A percentile compares a stretch with the other conserved stretches of the same genome.
phyloP scores from a whole-genome alignment of 306 rosid genomes.

The Rosa rugosa region DNA sequence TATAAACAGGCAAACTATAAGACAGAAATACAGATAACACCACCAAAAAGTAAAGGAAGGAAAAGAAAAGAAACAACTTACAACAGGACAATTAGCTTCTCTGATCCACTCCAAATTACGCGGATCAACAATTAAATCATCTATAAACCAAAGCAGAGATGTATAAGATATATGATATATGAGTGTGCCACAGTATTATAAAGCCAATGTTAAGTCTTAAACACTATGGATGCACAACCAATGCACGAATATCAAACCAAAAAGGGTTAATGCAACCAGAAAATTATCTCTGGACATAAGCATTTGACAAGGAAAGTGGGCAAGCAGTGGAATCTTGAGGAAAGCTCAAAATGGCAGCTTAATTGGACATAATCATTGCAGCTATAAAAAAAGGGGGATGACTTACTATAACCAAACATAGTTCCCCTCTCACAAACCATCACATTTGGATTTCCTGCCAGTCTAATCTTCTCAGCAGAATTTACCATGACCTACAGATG shows the following conservation, averaged over 20 bases:
- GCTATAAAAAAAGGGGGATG: constrained; percentile 18
- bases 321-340: constrained; percentile 15
- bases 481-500: constrained; percentile 74
- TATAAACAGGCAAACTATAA: not conserved
- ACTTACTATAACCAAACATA: constrained; percentile 99
- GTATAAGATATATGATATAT: constrained; percentile 6
- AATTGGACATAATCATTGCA: constrained; percentile 15
- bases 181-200: not conserved
- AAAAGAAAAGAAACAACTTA: constrained; percentile 44
- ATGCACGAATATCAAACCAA: not conserved
- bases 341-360: constrained; percentile 11
- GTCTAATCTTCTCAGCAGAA: constrained; percentile 86
- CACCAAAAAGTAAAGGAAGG: not conserved
- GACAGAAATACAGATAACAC: not conserved
- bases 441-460: constrained; percentile 94
- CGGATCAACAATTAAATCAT: constrained; percentile 96
- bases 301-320: constrained; percentile 4
- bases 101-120: constrained; percentile 90
- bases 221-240: not conserved
- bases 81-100: constrained; percentile 91
- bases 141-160: constrained; percentile 37
- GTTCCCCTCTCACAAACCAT: constrained; percentile 99
- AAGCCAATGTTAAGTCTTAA: not conserved
- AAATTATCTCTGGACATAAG: not conserved
- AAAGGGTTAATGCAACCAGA: not conserved